Conservation (phyloP, 495 filamentous ascomycete genomes). For the Podospora didyma region DNA sequence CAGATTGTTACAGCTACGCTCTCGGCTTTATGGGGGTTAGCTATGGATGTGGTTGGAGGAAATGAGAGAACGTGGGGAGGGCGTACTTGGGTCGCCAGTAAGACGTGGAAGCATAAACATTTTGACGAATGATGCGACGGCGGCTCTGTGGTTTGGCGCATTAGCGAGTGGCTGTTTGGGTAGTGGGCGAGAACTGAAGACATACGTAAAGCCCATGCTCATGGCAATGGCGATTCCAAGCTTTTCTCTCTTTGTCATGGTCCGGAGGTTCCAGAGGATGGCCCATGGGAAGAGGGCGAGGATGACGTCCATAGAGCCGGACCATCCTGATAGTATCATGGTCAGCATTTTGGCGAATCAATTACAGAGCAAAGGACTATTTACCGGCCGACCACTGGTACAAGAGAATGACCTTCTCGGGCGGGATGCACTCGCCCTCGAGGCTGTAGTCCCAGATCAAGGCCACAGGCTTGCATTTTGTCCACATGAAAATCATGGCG, state of each 20-base stretch:
- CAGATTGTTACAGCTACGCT: constrained; percentile 28
- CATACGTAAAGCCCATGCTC: constrained; percentile 28
- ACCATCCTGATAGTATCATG: constrained; percentile 12
- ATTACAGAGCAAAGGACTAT: constrained; percentile 5
- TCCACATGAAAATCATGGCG: constrained; percentile 35
- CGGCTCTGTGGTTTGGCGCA: constrained; percentile 5
- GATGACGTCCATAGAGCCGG: constrained; percentile 26
- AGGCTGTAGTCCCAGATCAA: constrained; percentile 26
- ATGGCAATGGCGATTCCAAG: constrained; percentile 34
- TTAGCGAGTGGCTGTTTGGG: neutral
- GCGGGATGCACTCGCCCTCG: constrained; percentile 32
- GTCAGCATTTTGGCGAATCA: constrained; percentile 11
- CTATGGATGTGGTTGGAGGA: neutral
- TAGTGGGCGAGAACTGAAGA: constrained; percentile 11
- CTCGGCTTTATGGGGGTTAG: constrained; percentile 18
- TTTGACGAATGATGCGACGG: constrained; percentile 23
- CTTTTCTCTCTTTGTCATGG: constrained; percentile 34
- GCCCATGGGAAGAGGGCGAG: constrained; percentile 34
- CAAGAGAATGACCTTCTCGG: neutral
- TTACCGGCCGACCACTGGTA: neutral
- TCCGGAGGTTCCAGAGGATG: constrained; percentile 25
- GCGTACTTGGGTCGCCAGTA: constrained; percentile 16
- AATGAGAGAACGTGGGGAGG: neutral
- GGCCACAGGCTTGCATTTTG: constrained; percentile 31
- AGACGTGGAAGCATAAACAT: constrained; percentile 11